Evolutionary conservation across 768 basidiomycete genomes (phyloP).

Genomic region (Rhizopogon sp.): DNA sequence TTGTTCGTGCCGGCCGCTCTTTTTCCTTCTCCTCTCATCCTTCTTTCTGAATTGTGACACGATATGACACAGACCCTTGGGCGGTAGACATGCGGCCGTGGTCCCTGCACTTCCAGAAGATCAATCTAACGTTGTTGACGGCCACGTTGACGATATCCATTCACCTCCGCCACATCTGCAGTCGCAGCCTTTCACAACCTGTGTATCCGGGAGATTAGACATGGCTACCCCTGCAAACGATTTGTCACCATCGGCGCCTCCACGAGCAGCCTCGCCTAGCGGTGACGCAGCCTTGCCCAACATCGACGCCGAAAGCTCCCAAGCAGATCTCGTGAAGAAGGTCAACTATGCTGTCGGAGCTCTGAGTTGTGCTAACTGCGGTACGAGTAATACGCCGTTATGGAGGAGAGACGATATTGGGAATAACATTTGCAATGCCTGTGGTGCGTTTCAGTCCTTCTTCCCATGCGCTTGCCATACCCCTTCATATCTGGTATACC

Average conservation of each 20-base stretch:
- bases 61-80: slow-evolving; percentile 53
- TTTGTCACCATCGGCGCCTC: slow-evolving; percentile 38
- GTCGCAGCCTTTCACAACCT: slow-evolving; percentile 23
- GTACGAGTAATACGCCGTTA: slow-evolving; percentile 83
- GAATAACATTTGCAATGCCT: slow-evolving; percentile 93
- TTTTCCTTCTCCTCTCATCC: slow-evolving; percentile 20
- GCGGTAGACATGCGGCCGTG: slow-evolving; percentile 79
- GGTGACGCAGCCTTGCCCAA: no score
- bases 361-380: slow-evolving; percentile 82
- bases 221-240: no score
- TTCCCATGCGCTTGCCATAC: slow-evolving; percentile 17
- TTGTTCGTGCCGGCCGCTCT: slow-evolving; percentile 10
- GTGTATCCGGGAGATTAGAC: no score
- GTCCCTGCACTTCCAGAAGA: slow-evolving; percentile 78
- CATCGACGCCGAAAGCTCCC: slow-evolving; percentile 42
- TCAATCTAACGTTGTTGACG: slow-evolving; percentile 27
- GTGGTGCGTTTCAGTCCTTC: slow-evolving; percentile 56
- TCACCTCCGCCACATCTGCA: slow-evolving; percentile 16
- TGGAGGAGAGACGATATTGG: slow-evolving; percentile 90
- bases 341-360: slow-evolving; percentile 54
- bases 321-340: slow-evolving; percentile 24
- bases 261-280: no score
- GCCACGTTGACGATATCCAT: slow-evolving; percentile 17
- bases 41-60: slow-evolving; percentile 27
- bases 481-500: slow-evolving; percentile 3